Evolutionary conservation across 1,139 yeast species (phyloP).

Genomic region (Saccharomyces hybrid): DNA sequence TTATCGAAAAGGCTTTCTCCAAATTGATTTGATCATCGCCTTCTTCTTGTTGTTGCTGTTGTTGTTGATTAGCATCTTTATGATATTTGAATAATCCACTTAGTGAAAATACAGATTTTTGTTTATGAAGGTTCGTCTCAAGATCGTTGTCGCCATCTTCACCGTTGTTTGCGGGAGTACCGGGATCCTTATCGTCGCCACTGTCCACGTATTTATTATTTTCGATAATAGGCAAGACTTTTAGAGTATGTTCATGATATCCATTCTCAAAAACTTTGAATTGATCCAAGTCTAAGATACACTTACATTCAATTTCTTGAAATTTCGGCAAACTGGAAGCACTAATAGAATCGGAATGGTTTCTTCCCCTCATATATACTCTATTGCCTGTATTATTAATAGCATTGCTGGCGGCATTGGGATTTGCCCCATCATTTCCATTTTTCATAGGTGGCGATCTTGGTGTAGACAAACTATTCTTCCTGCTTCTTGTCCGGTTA

Average conservation of each 20-base stretch:
- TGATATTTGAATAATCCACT: constrained; percentile 27
- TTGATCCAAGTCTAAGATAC: constrained; percentile 23
- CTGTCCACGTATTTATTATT: constrained; percentile 4
- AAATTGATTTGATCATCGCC: constrained; percentile 7
- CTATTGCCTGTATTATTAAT: constrained; percentile 1
- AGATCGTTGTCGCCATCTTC: constrained; percentile 4
- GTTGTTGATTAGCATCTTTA: constrained; percentile 16
- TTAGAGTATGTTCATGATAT: constrained; percentile 27
- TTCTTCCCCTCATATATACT: constrained; percentile 9
- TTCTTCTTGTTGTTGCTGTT: constrained; percentile 1
- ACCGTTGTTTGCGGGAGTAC: neutral
- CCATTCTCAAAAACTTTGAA: constrained; percentile 30
- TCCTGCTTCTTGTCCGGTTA: constrained; percentile 4
- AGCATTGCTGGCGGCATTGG: constrained; percentile 7
- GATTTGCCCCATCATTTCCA: constrained; percentile 5
- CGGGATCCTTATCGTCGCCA: neutral
- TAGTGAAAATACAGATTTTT: constrained; percentile 23
- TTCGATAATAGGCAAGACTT: constrained; percentile 20
- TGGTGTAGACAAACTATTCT: neutral
- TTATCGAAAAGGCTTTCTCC: constrained; percentile 25
- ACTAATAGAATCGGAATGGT: constrained; percentile 19
- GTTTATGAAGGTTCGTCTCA: constrained; percentile 10
- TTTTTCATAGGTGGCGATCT: constrained; percentile 8
- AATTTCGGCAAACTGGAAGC: constrained; percentile 18
- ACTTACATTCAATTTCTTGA: constrained; percentile 16